Percentiles rank a stretch among this genome's conserved stretches.
phyloP scores from a whole-genome alignment of 176 grass and related monocot genomes.

The Oropetium thomaeum region DNA sequence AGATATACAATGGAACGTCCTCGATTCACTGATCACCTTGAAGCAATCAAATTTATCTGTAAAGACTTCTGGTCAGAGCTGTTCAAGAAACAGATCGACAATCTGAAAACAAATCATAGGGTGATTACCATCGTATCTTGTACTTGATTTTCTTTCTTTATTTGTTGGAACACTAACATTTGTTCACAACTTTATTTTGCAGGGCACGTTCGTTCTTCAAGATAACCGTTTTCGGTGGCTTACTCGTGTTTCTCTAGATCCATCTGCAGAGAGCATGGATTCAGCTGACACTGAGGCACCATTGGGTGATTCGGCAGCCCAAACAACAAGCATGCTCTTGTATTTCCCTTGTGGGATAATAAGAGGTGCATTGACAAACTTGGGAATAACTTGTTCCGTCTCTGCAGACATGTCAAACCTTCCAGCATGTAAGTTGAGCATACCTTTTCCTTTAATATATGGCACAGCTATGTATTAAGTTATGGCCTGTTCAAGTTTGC shows the following conservation, averaged over 20 bases:
- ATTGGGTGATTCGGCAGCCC: conserved; percentile 47
- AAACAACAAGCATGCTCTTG: conserved; percentile 84
- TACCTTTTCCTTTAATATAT: not conserved
- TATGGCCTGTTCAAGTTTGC: too few relatives aligned
- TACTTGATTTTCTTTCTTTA: not conserved
- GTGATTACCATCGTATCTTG: conserved; percentile 43
- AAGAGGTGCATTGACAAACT: conserved; percentile 88
- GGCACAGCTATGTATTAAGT: too few relatives aligned
- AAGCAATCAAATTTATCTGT: conserved; percentile 98
- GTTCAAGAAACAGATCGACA: conserved; percentile 98
- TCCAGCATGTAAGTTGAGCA: conserved; percentile 75
- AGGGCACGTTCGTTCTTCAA: conserved; percentile 98
- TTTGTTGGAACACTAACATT: conserved; percentile 22
- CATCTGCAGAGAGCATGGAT: conserved; percentile 47
- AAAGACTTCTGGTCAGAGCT: conserved; percentile 98
- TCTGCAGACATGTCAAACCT: conserved; percentile 85
- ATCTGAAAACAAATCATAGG: conserved; percentile 96
- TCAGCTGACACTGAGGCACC: conserved; percentile 48
- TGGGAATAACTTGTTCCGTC: conserved; percentile 78
- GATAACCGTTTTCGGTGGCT: conserved; percentile 90
- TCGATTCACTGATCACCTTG: conserved; percentile 90
- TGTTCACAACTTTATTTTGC: conserved; percentile 19
- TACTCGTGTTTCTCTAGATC: conserved; percentile 69
- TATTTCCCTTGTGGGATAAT: conserved; percentile 94
- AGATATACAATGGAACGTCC: conserved; percentile 93